These are phyloP conservation scores for Poa pratensis DNA, from an alignment of 176 grass and related monocot species.

Conservation along the genomic window DNA sequence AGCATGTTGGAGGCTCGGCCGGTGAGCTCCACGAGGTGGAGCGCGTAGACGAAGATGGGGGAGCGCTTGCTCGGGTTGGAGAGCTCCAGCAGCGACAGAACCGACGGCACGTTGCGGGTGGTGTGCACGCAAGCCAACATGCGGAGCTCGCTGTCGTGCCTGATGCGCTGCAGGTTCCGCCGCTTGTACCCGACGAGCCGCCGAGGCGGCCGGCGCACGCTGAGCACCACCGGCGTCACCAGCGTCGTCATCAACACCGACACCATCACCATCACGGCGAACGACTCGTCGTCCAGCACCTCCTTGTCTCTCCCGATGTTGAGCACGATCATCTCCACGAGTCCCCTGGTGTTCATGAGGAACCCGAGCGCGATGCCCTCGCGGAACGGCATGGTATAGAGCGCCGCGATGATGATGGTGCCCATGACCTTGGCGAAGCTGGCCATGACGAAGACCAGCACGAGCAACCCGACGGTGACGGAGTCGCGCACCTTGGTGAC, in stretches of 20 bases:
- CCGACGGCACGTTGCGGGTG: conserved; percentile 78
- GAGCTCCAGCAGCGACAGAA: conserved; percentile 76
- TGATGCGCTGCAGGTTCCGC: conserved; percentile 73
- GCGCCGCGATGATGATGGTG: conserved; percentile 60
- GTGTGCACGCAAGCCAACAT: conserved; percentile 86
- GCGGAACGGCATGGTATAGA: conserved; percentile 64
- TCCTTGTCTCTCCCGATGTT: conserved; percentile 80
- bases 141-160: conserved; percentile 83
- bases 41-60: conserved; percentile 87
- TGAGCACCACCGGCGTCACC: conserved; percentile 68
- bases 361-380: conserved; percentile 76
- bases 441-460: conserved; percentile 69
- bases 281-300: conserved; percentile 71
- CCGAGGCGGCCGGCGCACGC: conserved; percentile 53
- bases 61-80: conserved; percentile 78
- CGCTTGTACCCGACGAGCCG: conserved; percentile 74
- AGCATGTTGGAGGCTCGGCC: conserved; percentile 85
- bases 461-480: conserved; percentile 49
- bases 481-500: conserved; percentile 45
- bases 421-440: conserved; percentile 74
- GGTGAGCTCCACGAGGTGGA: conserved; percentile 94
- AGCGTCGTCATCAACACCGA: conserved; percentile 68
- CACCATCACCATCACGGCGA: conserved; percentile 64
- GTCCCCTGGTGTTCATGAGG: conserved; percentile 81
- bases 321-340: conserved; percentile 74